These are phyloP conservation scores for Panellus pusillus DNA, from an alignment of 768 basidiomycete genomes.

Conservation along the genomic window DNA sequence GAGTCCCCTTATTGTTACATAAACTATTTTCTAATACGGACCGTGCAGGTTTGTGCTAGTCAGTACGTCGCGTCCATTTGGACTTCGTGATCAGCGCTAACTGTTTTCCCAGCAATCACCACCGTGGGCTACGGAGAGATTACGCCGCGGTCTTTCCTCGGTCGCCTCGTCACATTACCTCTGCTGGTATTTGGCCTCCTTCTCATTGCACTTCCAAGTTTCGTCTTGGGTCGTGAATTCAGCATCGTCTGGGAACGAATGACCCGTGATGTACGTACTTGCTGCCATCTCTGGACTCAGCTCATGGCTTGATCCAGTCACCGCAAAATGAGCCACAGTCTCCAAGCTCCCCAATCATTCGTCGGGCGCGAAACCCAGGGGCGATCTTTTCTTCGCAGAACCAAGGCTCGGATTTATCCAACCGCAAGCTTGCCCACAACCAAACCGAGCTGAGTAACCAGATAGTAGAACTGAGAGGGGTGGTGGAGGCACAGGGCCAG, in stretches of 20 bases:
- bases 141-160: slow-evolving; percentile 84
- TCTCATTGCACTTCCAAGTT: slow-evolving; percentile 86
- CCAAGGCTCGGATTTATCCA: slow-evolving; percentile 45
- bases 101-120: slow-evolving; percentile 63
- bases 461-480: slow-evolving; percentile 54
- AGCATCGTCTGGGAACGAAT: slow-evolving; percentile 88
- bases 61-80: slow-evolving; percentile 49
- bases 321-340: slow-evolving; percentile 22
- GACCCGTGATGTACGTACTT: slow-evolving; percentile 45
- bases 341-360: slow-evolving; percentile 16
- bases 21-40: neutral
- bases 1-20: slow-evolving; percentile 31
- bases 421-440: slow-evolving; percentile 63
- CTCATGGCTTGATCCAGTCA: slow-evolving; percentile 3
- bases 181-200: slow-evolving; percentile 86
- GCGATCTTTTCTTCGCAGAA: slow-evolving; percentile 15
- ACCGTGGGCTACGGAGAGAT: slow-evolving; percentile 94
- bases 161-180: slow-evolving; percentile 81
- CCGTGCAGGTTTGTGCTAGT: slow-evolving; percentile 66
- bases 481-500: slow-evolving; percentile 60
- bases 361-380: slow-evolving; percentile 12
- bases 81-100: slow-evolving; percentile 1
- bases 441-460: slow-evolving; percentile 66
- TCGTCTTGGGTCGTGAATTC: slow-evolving; percentile 91
- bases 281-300: neutral